Conservation (phyloP, 176 grass and related monocot species). For the Hyparrhenia diplandra region DNA sequence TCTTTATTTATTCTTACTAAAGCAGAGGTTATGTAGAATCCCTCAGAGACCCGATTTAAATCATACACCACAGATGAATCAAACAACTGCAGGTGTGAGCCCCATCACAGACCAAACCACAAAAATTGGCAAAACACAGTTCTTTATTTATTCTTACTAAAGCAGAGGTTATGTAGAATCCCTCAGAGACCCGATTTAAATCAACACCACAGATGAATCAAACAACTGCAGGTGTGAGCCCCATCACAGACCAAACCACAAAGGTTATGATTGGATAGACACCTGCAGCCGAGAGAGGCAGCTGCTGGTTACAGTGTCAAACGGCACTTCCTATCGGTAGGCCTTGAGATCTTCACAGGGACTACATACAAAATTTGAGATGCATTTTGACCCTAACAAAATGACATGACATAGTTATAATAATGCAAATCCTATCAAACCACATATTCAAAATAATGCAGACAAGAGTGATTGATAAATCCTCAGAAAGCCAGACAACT, state of each 20-base stretch:
- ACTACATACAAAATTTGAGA: not conserved
- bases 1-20: too few relatives aligned
- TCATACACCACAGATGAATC: slow-evolving; percentile 64
- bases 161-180: too few relatives aligned
- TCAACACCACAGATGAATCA: slow-evolving; percentile 64
- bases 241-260: slow-evolving; percentile 32
- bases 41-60: slow-evolving; percentile 87
- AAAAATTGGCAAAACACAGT: not conserved
- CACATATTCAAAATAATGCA: too few relatives aligned
- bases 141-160: too few relatives aligned
- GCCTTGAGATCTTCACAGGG: slow-evolving; percentile 44
- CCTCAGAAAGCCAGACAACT: slow-evolving; percentile 66
- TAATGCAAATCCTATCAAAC: not conserved
- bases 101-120: slow-evolving; percentile 31
- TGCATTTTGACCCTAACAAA: not conserved
- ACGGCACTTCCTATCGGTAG: slow-evolving; percentile 94
- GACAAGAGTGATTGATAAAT: not conserved
- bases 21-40: not conserved
- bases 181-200: slow-evolving; percentile 85
- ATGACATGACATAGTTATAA: not conserved
- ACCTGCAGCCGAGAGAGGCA: slow-evolving; percentile 16
- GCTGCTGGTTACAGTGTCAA: slow-evolving; percentile 76
- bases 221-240: not conserved
- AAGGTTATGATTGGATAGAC: slow-evolving; percentile 20
- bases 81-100: not conserved